Conservation (phyloP, 768 basidiomycete genomes). For the Hericium erinaceus region DNA sequence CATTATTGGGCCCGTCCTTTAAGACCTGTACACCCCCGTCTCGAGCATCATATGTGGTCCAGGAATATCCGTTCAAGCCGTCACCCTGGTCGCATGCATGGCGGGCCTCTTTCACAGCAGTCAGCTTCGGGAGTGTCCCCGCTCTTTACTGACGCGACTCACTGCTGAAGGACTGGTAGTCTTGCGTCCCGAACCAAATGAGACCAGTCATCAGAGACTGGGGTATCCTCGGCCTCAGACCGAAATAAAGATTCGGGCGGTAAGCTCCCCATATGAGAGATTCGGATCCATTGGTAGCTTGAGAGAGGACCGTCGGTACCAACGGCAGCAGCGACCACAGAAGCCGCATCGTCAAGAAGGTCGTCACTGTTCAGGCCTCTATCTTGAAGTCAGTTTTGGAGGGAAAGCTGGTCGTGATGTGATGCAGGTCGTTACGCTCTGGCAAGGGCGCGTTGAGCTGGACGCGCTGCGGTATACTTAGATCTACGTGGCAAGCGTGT, state of each 20-base stretch:
- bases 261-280: slow-evolving; percentile 77
- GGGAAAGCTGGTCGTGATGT: not conserved
- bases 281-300: slow-evolving; percentile 33
- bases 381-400: not conserved
- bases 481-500: not conserved
- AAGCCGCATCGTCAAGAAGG: slow-evolving; percentile 29
- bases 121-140: not conserved
- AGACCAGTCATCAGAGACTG: slow-evolving; percentile 89
- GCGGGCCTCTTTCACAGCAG: slow-evolving; percentile 45
- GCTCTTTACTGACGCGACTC: slow-evolving; percentile 22
- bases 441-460: not conserved
- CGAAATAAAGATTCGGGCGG: slow-evolving; percentile 93
- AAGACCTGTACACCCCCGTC: slow-evolving; percentile 82
- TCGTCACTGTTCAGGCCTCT: not conserved
- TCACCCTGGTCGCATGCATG: slow-evolving; percentile 89
- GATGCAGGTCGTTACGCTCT: not conserved
- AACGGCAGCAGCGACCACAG: slow-evolving; percentile 37
- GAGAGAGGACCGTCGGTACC: slow-evolving; percentile 28
- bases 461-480: too few relatives aligned
- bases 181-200: slow-evolving; percentile 87
- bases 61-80: slow-evolving; percentile 72
- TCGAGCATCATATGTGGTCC: slow-evolving; percentile 80
- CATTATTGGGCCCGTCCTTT: slow-evolving; percentile 74
- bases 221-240: slow-evolving; percentile 74
- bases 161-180: slow-evolving; percentile 67